phyloP scores from a whole-genome alignment of 345 rosid species.

The Aegle marmelos region DNA sequence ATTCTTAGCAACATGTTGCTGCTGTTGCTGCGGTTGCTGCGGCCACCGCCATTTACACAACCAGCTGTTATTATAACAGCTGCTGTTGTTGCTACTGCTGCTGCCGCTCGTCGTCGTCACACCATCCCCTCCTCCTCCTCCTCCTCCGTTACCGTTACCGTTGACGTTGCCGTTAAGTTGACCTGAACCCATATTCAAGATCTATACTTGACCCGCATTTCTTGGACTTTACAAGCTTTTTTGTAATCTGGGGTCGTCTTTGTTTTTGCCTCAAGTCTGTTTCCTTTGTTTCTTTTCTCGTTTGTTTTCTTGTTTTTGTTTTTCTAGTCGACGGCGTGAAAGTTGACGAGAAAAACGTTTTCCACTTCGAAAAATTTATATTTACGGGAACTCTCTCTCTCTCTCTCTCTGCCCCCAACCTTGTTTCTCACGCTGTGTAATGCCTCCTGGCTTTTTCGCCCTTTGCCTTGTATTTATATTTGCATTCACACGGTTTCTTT shows the following conservation, averaged over 20 bases:
- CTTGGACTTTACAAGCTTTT: not conserved
- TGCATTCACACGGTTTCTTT: too few species aligned
- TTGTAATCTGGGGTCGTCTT: not conserved
- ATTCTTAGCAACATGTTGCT: not conserved
- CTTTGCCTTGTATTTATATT: too few species aligned
- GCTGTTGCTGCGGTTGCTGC: not conserved
- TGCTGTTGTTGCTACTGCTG: not conserved
- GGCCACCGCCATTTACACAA: slow-evolving; percentile 15
- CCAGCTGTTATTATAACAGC: slow-evolving; percentile 8
- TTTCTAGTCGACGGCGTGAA: too few species aligned
- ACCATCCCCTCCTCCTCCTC: not conserved
- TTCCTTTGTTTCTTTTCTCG: not conserved
- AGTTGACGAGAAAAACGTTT: too few species aligned
- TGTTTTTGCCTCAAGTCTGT: not conserved
- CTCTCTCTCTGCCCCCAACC: too few species aligned
- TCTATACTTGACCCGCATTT: slow-evolving; percentile 3
- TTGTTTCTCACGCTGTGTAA: too few species aligned
- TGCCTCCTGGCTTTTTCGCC: too few species aligned
- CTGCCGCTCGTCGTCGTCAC: not conserved
- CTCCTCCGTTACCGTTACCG: not conserved
- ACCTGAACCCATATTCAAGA: slow-evolving; percentile 14
- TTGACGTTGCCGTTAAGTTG: not conserved
- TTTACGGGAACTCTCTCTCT: too few species aligned
- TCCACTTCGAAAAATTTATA: too few species aligned
- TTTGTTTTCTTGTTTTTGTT: not conserved